A percentile compares a stretch with the other conserved stretches of the same genome.
These are phyloP conservation scores for Suillus brevipes DNA, from an alignment of 768 basidiomycete species.

Conservation along the genomic window DNA sequence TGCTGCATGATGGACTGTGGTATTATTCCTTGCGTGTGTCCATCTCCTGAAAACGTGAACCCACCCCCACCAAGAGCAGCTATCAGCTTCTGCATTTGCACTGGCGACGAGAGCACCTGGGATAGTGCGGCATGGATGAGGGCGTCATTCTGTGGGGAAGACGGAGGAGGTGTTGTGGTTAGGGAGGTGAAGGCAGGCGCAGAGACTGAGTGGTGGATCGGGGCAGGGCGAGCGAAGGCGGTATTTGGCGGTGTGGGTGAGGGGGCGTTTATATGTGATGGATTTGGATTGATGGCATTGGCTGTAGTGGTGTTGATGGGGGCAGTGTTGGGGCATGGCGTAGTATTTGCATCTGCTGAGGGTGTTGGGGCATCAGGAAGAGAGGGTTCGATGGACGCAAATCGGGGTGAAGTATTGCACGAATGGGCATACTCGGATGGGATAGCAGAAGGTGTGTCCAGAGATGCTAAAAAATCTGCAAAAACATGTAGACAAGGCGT, in stretches of 20 bases:
- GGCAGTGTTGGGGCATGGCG: conserved; percentile 14
- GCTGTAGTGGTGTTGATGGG: conserved; percentile 17
- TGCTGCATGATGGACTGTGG: conserved; percentile 26
- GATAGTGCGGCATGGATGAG: conserved; percentile 52
- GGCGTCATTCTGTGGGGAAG: conserved; percentile 35
- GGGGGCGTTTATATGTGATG: neutral
- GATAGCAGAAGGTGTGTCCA: conserved; percentile 47
- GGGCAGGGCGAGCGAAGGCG: conserved; percentile 25
- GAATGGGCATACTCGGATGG: conserved; percentile 32
- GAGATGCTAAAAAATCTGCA: conserved; percentile 42
- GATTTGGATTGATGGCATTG: conserved; percentile 15
- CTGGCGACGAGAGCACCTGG: conserved; percentile 49
- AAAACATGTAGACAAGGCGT: conserved; percentile 1
- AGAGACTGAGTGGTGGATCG: conserved; percentile 2
- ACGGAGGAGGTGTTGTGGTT: conserved; percentile 8
- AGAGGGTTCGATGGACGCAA: conserved; percentile 29
- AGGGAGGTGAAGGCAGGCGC: conserved; percentile 6
- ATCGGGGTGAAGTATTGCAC: conserved; percentile 22
- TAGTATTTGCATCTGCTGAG: conserved; percentile 10
- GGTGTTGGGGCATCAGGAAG: conserved; percentile 20
- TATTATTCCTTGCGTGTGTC: conserved; percentile 9
- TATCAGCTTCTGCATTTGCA: conserved; percentile 60
- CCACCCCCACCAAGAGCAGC: conserved; percentile 34
- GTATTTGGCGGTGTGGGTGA: conserved; percentile 11
- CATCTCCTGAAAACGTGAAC: conserved; percentile 6